Base-by-base conservation (phyloP, 768 basidiomycete genomes). In the Boletus eberwhitei region DNA sequence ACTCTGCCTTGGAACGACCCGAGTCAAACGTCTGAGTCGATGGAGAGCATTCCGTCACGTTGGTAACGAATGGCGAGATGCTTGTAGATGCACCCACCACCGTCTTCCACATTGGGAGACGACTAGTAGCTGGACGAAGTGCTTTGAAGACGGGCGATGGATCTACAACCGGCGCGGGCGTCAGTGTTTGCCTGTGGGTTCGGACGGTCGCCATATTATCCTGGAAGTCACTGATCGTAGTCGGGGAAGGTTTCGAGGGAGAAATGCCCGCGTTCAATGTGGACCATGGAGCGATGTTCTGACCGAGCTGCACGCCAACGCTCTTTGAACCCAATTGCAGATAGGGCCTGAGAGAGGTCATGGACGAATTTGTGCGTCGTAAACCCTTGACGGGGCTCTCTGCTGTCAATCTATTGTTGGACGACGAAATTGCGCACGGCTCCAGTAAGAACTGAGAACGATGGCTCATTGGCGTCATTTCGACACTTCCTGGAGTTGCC, bases 231-330 rank as follows among this genome's bases (percentile, higher is more conserved):
- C 53, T 53, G 12, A 63, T 60, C 3, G 64, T 59, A 13, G 52
- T 44, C 14, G 62, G 63, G 11, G 66, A 55, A 5, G 68, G 61
- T 61, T 70, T 78, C 47, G 71, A 68, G 12, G 75, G 76, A 1
- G 77, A 75, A 4, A 75, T 71, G 7, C 59, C 37, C 7, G 62
- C 72, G 37, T 77, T 72, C 7, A 85, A 67, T 8, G 74, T 73
- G 0, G 80, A 72, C 85, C 85, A 88, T 0, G 86, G 85, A 1
- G 80, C 77, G 46, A 88, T 88, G 52, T 79, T 83, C 64, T 80
- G 78, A 0, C 80, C 82, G 8, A 84, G 70, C 1, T 63, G 64
- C 36, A 57, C 52, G 12, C 66, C 48, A 0, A 63, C 31, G 12
- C 53, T 55, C 58, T 58, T 63, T 9, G 60, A 61, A n/a, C 57